These are phyloP conservation scores for Mucor plumbeus DNA, from an alignment of 371 early-diverging fungal genomes.

Conservation along the genomic window DNA sequence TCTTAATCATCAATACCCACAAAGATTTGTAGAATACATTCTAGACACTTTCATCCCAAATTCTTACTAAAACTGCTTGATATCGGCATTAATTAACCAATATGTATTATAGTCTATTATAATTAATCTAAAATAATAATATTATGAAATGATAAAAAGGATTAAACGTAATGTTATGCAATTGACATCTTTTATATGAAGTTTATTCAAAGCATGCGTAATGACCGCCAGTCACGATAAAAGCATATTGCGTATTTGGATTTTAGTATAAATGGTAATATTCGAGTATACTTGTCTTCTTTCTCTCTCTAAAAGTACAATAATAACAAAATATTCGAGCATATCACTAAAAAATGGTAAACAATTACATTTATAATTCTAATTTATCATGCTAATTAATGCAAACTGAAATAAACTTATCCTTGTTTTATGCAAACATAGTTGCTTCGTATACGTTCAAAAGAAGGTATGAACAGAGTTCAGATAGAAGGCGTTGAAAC, in stretches of 20 bases:
- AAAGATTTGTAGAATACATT: too few species aligned
- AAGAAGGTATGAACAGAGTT: slow-evolving; percentile 82
- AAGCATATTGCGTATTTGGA: not conserved
- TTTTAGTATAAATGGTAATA: not conserved
- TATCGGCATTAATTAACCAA: too few species aligned
- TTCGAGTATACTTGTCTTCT: not conserved
- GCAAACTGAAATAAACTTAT: not conserved
- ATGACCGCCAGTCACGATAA: not conserved
- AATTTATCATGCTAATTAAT: not conserved
- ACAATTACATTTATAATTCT: not conserved
- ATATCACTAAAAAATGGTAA: not conserved
- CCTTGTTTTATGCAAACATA: slow-evolving; percentile 8
- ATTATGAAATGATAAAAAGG: too few species aligned
- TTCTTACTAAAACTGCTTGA: too few species aligned
- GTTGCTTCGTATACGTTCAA: slow-evolving; percentile 84
- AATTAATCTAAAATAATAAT: too few species aligned
- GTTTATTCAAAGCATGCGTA: not conserved
- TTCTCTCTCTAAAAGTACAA: not conserved
- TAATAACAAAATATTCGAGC: not conserved
- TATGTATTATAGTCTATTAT: too few species aligned
- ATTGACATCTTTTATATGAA: not conserved
- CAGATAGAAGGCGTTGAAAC: slow-evolving; percentile 68
- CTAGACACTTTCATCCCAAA: too few species aligned
- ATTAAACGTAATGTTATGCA: not conserved
- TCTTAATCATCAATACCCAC: too few species aligned